These are phyloP conservation scores for Cordyceps cateniannulata DNA, from an alignment of 2,329 filamentous ascomycete genomes.

Conservation along the genomic window DNA sequence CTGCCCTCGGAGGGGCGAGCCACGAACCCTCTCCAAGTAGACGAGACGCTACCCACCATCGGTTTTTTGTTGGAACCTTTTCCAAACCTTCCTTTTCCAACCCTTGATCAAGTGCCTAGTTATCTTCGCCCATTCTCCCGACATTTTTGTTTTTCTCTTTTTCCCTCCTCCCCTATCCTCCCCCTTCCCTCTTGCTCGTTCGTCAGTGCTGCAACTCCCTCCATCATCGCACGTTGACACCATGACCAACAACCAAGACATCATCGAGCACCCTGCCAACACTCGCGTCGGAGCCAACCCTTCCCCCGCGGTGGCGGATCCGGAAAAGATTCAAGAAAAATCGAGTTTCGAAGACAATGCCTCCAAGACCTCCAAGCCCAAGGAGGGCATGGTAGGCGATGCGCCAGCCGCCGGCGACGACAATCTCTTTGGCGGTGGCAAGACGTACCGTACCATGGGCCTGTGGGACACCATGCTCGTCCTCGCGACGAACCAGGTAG, in stretches of 20 bases:
- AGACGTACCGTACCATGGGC: conserved; percentile 27
- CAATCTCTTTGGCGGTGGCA: conserved; percentile 16
- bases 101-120: neutral
- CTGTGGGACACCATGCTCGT: conserved; percentile 29
- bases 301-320: neutral
- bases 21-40: neutral
- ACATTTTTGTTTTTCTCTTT: neutral
- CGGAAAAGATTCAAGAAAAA: conserved; percentile 9
- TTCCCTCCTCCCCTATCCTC: too few relatives aligned
- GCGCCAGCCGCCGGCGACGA: neutral
- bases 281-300: neutral
- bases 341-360: conserved; percentile 8
- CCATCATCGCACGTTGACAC: neutral
- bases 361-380: conserved; percentile 6
- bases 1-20: conserved; percentile 1
- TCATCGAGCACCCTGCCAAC: neutral
- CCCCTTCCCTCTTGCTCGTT: neutral
- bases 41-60: neutral
- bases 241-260: conserved; percentile 5
- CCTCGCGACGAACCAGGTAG: conserved; percentile 29
- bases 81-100: neutral
- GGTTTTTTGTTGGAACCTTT: conserved; percentile 1
- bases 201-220: neutral
- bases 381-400: conserved; percentile 1
- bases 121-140: neutral